These are phyloP conservation scores for Bolboschoenoplectus hybrid DNA, from an alignment of 202 grass and related monocot genomes.

Conservation along the genomic window DNA sequence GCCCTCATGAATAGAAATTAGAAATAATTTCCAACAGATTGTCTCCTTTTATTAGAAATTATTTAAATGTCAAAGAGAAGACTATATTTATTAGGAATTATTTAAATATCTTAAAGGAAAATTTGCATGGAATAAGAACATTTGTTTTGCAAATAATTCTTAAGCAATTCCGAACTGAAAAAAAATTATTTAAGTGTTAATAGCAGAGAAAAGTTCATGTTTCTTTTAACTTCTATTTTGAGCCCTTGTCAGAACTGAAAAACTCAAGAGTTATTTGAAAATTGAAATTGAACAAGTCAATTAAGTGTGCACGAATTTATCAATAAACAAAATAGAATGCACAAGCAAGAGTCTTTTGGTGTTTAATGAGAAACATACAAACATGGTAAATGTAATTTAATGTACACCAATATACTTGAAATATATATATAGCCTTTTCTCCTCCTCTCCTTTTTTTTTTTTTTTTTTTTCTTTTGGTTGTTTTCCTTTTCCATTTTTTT, in stretches of 20 bases:
- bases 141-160: too few species aligned
- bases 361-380: not conserved
- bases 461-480: not conserved
- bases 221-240: not conserved
- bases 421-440: not conserved
- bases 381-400: conserved; percentile 11
- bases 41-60: too few species aligned
- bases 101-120: too few species aligned
- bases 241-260: not conserved
- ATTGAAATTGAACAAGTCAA: not conserved
- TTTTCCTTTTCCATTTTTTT: not conserved
- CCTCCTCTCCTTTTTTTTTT: not conserved
- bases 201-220: too few species aligned
- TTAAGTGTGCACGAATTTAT: not conserved
- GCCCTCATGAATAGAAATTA: too few species aligned
- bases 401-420: conserved; percentile 9
- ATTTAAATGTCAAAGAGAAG: not conserved
- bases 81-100: not conserved
- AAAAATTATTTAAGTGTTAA: too few species aligned
- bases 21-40: too few species aligned
- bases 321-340: not conserved
- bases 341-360: not conserved
- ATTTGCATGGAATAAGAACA: too few species aligned
- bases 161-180: too few species aligned
- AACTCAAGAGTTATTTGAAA: not conserved